These are phyloP conservation scores for Dactylellina drechsleri DNA, from an alignment of 2,329 filamentous ascomycete genomes.

Conservation along the genomic window DNA sequence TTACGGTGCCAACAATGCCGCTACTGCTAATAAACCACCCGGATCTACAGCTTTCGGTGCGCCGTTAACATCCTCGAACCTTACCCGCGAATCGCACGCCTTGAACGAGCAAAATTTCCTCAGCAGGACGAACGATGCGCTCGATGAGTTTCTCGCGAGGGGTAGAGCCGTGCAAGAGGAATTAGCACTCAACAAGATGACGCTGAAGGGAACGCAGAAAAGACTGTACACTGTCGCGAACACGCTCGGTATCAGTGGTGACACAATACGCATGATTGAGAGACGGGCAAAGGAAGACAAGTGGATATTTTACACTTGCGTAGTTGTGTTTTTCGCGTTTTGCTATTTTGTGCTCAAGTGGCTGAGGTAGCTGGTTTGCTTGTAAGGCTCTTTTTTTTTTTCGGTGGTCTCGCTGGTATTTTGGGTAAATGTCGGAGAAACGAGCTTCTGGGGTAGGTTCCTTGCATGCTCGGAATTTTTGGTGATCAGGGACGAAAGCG, in stretches of 20 bases:
- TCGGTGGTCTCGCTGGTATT: too few species aligned
- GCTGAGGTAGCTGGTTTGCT: conserved; percentile 69
- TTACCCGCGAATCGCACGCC: conserved; percentile 69
- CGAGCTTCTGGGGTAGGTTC: conserved; percentile 16
- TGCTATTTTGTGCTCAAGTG: conserved; percentile 92
- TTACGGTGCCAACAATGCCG: conserved; percentile 64
- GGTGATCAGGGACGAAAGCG: conserved; percentile 18
- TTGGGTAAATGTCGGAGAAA: neutral
- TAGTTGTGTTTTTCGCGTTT: conserved; percentile 86
- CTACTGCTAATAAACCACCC: conserved; percentile 65
- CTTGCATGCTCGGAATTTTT: conserved; percentile 16
- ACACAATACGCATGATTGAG: conserved; percentile 97
- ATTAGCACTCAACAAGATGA: conserved; percentile 87
- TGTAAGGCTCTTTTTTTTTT: conserved; percentile 6
- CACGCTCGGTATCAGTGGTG: conserved; percentile 89
- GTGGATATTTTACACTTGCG: conserved; percentile 94
- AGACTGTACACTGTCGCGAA: conserved; percentile 92
- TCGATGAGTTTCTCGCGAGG: conserved; percentile 93
- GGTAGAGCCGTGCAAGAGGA: conserved; percentile 91
- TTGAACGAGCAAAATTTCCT: conserved; percentile 92
- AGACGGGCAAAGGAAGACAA: conserved; percentile 91
- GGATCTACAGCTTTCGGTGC: conserved; percentile 62
- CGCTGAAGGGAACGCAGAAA: conserved; percentile 93
- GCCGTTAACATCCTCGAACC: conserved; percentile 60
- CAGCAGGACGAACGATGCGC: conserved; percentile 78